These are phyloP conservation scores for Scytalidium sp. DNA, from an alignment of 2,329 filamentous ascomycete species.

Conservation along the genomic window DNA sequence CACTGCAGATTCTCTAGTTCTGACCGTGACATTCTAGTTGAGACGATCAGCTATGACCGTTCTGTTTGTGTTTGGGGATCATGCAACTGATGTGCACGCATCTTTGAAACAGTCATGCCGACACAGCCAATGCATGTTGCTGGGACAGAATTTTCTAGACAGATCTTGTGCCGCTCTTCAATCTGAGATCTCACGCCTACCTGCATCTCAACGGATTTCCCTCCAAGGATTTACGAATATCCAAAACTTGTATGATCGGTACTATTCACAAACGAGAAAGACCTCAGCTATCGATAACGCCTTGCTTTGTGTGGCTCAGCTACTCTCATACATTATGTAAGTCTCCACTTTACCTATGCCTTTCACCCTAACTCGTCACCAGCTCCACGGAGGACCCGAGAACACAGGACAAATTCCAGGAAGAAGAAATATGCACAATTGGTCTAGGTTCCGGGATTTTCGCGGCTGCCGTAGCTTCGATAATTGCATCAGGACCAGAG, in stretches of 20 bases:
- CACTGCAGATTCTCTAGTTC: not conserved
- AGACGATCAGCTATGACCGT: slow-evolving; percentile 1
- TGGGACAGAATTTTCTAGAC: slow-evolving; percentile 61
- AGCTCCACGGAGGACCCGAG: slow-evolving; percentile 36
- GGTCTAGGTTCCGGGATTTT: slow-evolving; percentile 69
- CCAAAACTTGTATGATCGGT: slow-evolving; percentile 62
- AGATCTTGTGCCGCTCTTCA: slow-evolving; percentile 54
- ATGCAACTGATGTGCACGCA: slow-evolving; percentile 64
- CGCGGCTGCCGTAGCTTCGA: slow-evolving; percentile 65
- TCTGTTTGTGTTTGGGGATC: slow-evolving; percentile 55
- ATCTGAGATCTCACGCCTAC: slow-evolving; percentile 56
- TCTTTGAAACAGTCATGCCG: slow-evolving; percentile 56
- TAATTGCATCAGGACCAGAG: slow-evolving; percentile 57
- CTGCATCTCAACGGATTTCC: slow-evolving; percentile 51
- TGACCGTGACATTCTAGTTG: not conserved
- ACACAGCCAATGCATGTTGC: slow-evolving; percentile 41
- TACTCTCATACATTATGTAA: slow-evolving; percentile 68
- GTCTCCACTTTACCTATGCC: slow-evolving; percentile 23
- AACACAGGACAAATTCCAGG: not conserved
- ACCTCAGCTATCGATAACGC: slow-evolving; percentile 63
- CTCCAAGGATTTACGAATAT: slow-evolving; percentile 62
- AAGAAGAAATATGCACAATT: slow-evolving; percentile 52
- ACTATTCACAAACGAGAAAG: slow-evolving; percentile 54
- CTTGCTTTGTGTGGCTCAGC: slow-evolving; percentile 61
- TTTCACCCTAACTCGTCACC: slow-evolving; percentile 25